Base-by-base conservation (phyloP, 1,139 yeast genomes). In the Nadsonia starkeyi-henricii region DNA sequence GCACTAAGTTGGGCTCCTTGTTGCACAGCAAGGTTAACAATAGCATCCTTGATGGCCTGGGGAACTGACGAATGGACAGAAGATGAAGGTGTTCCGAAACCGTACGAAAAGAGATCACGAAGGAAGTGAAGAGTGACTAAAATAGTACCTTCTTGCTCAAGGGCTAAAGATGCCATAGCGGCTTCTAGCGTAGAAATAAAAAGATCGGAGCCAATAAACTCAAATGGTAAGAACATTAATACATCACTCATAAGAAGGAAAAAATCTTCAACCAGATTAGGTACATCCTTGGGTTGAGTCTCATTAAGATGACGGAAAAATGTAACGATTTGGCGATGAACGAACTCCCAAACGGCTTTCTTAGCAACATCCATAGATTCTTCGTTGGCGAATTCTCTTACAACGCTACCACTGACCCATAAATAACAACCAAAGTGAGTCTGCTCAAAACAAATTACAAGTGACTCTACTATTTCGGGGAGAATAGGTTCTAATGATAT, bases 211-310 rank as follows among this genome's bases (percentile, higher is more conserved):
- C 72, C 65, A 18, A 85, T 73, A 50, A 85, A 73, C 56, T 78
- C 72, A 50, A 75, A 70, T 1, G 96, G 95, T 62, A 74, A 85
- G 62, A 77, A 85, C 81, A 83, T 81, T 49, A 86, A 66, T 47
- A 88, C 70, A 61, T 91, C 97, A 53, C 77, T 73, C 66, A 81
- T 72, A 82, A 89, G 81, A 52, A 93, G 73, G 72, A 82, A 88
- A 61, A 83, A 89, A 68, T 89, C 96, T 63, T 89, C 96, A 49
- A 89, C 70, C 39, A 85, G 73, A 62, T 86, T 95, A 17, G 91
- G 85, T 41, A 74, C 74, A 54, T 70, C 74, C 48, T 67, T 67
- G 42, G 66, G 60, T 43, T 55, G 54, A 2, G 58, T 50, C 20
- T 55, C 56, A 37, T 55, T 54, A 53, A 66, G 65, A 53, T 59